These are phyloP conservation scores for Fusarium sp. DNA, from an alignment of 2,329 filamentous ascomycete genomes.

Conservation along the genomic window DNA sequence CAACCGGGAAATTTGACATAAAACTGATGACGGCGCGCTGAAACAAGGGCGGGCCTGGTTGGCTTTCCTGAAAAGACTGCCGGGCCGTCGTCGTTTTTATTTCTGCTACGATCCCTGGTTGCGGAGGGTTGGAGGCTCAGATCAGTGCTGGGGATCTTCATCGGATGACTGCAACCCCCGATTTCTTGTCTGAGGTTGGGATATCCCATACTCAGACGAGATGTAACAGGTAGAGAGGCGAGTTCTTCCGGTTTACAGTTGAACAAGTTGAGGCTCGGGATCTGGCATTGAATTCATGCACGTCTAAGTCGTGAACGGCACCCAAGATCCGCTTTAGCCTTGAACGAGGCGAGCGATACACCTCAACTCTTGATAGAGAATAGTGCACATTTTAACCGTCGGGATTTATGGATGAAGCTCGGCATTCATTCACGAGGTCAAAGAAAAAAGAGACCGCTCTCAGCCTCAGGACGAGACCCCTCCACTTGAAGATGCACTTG, in stretches of 20 bases:
- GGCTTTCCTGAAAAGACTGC: slow-evolving; percentile 1
- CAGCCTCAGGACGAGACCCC: slow-evolving; percentile 12
- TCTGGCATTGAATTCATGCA: neutral
- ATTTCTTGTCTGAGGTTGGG: neutral
- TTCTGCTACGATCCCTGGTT: neutral
- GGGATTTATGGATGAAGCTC: slow-evolving; percentile 12
- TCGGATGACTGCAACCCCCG: neutral
- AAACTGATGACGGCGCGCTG: slow-evolving; percentile 28
- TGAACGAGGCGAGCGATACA: neutral
- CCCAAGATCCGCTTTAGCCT: neutral
- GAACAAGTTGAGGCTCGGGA: neutral
- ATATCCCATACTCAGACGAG: neutral
- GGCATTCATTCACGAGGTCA: slow-evolving; percentile 15
- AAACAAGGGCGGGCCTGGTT: slow-evolving; percentile 32
- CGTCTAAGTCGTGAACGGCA: slow-evolving; percentile 1
- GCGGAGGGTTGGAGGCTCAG: neutral
- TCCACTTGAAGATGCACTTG: slow-evolving; percentile 17
- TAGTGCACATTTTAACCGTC: neutral
- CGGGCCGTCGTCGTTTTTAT: neutral
- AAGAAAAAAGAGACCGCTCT: neutral
- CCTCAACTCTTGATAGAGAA: neutral
- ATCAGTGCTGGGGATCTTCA: neutral
- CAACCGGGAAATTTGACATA: slow-evolving; percentile 25
- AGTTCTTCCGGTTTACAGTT: neutral
- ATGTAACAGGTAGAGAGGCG: neutral